These are phyloP conservation scores for Parietichytrium sp. DNA, from an alignment of 108 stramenopile genomes.

Conservation along the genomic window DNA sequence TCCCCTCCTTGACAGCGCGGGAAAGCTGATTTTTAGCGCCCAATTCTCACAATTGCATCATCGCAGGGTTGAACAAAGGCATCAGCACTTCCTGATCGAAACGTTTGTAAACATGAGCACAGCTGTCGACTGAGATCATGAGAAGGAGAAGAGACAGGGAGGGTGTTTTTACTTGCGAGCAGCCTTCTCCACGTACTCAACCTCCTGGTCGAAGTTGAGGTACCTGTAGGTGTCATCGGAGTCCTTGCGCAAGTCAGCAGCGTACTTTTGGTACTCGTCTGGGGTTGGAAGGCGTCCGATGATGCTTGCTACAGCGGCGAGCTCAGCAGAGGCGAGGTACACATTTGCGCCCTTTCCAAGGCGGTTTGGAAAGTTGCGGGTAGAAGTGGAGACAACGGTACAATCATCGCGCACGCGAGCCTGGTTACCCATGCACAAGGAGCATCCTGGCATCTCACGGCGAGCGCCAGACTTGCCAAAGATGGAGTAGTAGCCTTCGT, in stretches of 20 bases:
- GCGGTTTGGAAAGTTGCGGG: slow-evolving; percentile 94
- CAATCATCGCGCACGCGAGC: slow-evolving; percentile 86
- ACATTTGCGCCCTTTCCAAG: slow-evolving; percentile 91
- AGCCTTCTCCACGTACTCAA: slow-evolving; percentile 78
- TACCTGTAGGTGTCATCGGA: slow-evolving; percentile 90
- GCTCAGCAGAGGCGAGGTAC: slow-evolving; percentile 83
- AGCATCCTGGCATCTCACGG: slow-evolving; percentile 93
- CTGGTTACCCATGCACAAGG: slow-evolving; percentile 95
- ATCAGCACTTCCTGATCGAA: no score
- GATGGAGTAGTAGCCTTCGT: slow-evolving; percentile 91
- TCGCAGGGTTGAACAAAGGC: no score
- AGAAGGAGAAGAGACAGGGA: no score
- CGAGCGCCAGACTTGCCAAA: slow-evolving; percentile 86
- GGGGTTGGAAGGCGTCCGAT: slow-evolving; percentile 80
- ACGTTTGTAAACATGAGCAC: no score
- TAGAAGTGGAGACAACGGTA: slow-evolving; percentile 86
- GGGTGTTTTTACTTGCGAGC: slow-evolving; percentile 35
- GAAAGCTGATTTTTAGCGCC: no score
- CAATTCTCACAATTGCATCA: no score
- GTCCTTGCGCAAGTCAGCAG: slow-evolving; percentile 72
- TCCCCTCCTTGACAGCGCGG: no score
- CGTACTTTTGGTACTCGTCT: slow-evolving; percentile 81
- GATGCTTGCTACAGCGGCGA: slow-evolving; percentile 82
- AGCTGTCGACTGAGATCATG: no score
- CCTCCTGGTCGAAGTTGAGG: slow-evolving; percentile 88